Evolutionary conservation across 2,329 filamentous ascomycete genomes (phyloP).

Genomic region (Hypoxylon sp.): DNA sequence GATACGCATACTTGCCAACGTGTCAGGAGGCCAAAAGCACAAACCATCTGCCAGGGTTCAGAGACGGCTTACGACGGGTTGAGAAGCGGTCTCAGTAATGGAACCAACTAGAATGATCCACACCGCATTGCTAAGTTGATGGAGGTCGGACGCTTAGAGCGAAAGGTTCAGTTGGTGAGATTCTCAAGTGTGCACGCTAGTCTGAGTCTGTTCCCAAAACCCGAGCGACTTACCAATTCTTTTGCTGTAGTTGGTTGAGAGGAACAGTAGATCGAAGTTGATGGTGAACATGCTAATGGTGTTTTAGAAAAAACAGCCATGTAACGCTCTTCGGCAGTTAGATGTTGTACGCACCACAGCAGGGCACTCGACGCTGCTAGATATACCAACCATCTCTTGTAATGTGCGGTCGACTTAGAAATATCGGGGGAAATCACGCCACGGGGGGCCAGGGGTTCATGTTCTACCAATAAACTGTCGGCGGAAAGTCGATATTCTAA

Average conservation of each 20-base stretch:
- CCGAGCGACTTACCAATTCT: conserved; percentile 28
- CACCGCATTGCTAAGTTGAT: conserved; percentile 29
- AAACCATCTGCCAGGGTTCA: background rate
- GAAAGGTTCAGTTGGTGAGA: conserved; percentile 16
- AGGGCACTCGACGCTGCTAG: conserved; percentile 25
- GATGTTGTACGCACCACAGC: conserved; percentile 21
- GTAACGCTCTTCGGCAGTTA: conserved; percentile 11
- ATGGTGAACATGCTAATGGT: conserved; percentile 30
- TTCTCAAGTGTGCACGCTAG: background rate
- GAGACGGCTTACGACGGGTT: conserved; percentile 25
- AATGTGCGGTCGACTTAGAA: background rate
- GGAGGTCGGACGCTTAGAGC: conserved; percentile 26
- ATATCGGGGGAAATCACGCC: conserved; percentile 5
- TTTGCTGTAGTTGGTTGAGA: conserved; percentile 36
- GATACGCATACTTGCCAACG: conserved; percentile 29
- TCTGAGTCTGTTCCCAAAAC: background rate
- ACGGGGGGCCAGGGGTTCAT: conserved; percentile 10
- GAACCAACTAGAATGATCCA: conserved; percentile 34
- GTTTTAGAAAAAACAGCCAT: conserved; percentile 19
- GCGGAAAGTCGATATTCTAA: conserved; percentile 18
- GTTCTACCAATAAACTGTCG: conserved; percentile 22
- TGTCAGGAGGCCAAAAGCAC: conserved; percentile 10
- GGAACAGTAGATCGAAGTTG: conserved; percentile 33
- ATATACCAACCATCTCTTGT: conserved; percentile 22
- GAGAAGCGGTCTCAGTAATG: conserved; percentile 30